Base-by-base conservation (phyloP, 139 green algal genomes). In the Closterium sp. region DNA sequence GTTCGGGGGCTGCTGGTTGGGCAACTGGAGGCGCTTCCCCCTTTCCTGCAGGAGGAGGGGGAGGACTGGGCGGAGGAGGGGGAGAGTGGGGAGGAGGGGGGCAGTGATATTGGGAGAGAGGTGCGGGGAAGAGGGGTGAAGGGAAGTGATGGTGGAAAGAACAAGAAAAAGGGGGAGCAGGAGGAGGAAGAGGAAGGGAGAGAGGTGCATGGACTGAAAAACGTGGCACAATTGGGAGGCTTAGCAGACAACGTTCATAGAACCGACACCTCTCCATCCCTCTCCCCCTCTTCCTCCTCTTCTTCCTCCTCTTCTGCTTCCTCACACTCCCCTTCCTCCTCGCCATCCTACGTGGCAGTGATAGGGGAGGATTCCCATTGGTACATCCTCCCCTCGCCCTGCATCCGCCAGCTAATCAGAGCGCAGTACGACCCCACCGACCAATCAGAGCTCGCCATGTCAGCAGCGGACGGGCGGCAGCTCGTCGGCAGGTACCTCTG, bases 21-120 rank as follows among this genome's bases (percentile, higher is more conserved):
- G 62, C 62, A 79, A 13, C 62, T 79, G 62, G 62, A 79, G 62
- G 62, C 17, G 62, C 62, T 79, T 13, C 62, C 62, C 17, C 62
- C 62, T 11, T 79, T 19, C 62, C 62, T 79, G 62, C 62, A 79
- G 62, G 62, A 86, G 28, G 28, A 38, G 88, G 30, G 28, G 30
- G 88, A 90, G 28, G 88, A 30, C 11, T 31, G 30, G 28, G 88
- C 38, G 30, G 62, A 86, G 10, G 88, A 90, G 11, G 88, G 88
- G 11, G n/a, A 28, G n/a, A 17, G 87, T 7, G 88, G 86, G 86
- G 86, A 90, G 88, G 88, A 90, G 88, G 70, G 88, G 11, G 62
- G 42, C 42, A 62, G 19, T 22, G 62, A 79, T 22, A 79, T 22
- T 13, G 38, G 38, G 38, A 50, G 38, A 50, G 38, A 17, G 5